Evolutionary conservation across 768 basidiomycete genomes (phyloP), one percentile per base, ranked within the genome.

Genomic region (Atractiella rhizophila): DNA sequence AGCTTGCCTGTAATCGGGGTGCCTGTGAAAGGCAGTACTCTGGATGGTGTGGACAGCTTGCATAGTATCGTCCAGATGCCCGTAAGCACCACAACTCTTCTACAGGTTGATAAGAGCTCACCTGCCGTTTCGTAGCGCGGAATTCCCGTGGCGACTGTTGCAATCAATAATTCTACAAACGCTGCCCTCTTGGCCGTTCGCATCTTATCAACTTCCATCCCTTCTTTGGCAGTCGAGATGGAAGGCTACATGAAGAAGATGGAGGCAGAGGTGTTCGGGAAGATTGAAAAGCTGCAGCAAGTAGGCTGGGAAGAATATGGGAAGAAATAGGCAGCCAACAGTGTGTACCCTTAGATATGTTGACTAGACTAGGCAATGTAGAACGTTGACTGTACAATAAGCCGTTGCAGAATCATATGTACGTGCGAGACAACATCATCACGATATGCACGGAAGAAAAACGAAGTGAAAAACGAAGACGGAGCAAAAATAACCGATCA

Each of bases 11-110:
- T 98, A 0, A 70, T 98, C 25, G 88, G 91, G 11, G 91, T 98
- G 0, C 91, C 91, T 2, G 91, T 98, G 42, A 91, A 85, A 56
- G 86, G 81, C 10, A 83, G 81, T 56, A 67, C 73, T 0, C 65
- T 96, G 11, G 86, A 91, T 56, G 91, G 91, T 0, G 82, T 98
- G 1, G 91, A 96, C 60, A 83, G 82, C n/a, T 59, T 98, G 51
- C 73, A 91, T 54, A 85, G 79, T 56, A 96, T 98, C 49, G 85
- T 98, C 8, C 91, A 96, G 62, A 98, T 98, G 91, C 91, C 91
- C 16, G 82, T 85, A 55, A 51, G 79, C 67, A 9, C n/a, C 21
- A 13, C 12, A 9, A 35, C n/a, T 5, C 32, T 0, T 21, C 6
- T 13, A 2, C 33, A 18, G 9, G 26, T 29, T 40, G 18, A 25